Conservation (phyloP, 176 grass and related monocot species). For the Hyparrhenia diplandra region DNA sequence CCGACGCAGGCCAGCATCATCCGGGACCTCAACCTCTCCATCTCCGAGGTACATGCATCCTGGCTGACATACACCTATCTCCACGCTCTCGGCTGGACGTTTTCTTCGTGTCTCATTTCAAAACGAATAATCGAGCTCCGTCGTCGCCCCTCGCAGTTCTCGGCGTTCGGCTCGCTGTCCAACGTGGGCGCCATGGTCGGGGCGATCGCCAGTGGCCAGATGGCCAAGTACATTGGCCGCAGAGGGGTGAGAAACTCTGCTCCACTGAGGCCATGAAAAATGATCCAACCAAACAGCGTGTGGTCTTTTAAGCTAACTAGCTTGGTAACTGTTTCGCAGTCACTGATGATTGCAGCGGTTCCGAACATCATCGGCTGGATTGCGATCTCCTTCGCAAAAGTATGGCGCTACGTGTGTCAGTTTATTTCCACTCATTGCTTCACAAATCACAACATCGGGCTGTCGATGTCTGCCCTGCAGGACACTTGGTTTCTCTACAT, state of each 20-base stretch:
- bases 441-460: background rate
- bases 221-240: constrained; percentile 65
- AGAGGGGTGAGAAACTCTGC: constrained; percentile 50
- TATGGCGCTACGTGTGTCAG: constrained; percentile 19
- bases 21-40: constrained; percentile 55
- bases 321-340: constrained; percentile 40
- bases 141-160: constrained; percentile 37
- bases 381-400: constrained; percentile 84
- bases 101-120: background rate
- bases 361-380: constrained; percentile 95
- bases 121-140: background rate
- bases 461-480: constrained; percentile 1
- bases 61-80: too few relatives aligned
- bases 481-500: constrained; percentile 80
- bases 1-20: constrained; percentile 54
- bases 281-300: background rate
- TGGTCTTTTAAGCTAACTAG: background rate
- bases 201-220: constrained; percentile 67
- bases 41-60: constrained; percentile 66
- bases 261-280: background rate
- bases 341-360: constrained; percentile 82
- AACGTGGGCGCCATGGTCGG: constrained; percentile 78
- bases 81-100: background rate
- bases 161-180: constrained; percentile 60
- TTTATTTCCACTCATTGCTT: background rate